Evolutionary conservation across 148 eudicot genomes (phyloP), one percentile per base, ranked within the genome.

Genomic region (Polygonum maritimum): DNA sequence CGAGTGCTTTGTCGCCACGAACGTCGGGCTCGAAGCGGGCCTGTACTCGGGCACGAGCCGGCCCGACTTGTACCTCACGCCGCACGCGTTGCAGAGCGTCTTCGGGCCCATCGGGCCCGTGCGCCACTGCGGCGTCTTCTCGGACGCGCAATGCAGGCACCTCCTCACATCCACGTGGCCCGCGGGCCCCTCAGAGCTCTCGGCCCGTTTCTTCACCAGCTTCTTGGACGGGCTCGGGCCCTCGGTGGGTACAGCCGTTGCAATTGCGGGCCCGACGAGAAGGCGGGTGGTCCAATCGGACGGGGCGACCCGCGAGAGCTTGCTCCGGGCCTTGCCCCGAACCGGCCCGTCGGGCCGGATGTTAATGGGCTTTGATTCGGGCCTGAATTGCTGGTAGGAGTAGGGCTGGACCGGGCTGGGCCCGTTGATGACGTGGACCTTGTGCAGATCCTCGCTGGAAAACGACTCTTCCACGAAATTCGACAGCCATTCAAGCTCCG

Each of bases 111-210:
- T 81, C 0, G 99, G 99, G 35, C 99, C 98, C 7, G 94, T 87
- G 52, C 99, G 79, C 99, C 99, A 95, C 36, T 95, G 99, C 2
- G 99, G 99, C 11, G 98, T 92, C 86, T 89, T 95, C 31, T 95
- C 99, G 0, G 99, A 88, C 11, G 85, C 94, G 39, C 99, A 95
- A 63, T 95, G 99, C 54, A 91, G 85, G 77, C 98, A 94, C 79
- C 86, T 83, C 47, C 97, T 78, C 13, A 83, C 89, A 58, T 79
- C 84, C 12, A 83, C 82, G 40, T 39, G n/a, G 47, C 75, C 69
- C 60, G 9, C 22, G 77, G 3, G 49, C 45, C 72, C 75, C 35
- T 72, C 36, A 0, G 52, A 45, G 52, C 38, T 3, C 8, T 44
- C 48, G 57, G 6, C 48, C 21, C 71, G 71, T 15, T 38, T 65